phyloP scores from a whole-genome alignment of 192 early-diverging fungal genomes.

The Coemansia furcata region DNA sequence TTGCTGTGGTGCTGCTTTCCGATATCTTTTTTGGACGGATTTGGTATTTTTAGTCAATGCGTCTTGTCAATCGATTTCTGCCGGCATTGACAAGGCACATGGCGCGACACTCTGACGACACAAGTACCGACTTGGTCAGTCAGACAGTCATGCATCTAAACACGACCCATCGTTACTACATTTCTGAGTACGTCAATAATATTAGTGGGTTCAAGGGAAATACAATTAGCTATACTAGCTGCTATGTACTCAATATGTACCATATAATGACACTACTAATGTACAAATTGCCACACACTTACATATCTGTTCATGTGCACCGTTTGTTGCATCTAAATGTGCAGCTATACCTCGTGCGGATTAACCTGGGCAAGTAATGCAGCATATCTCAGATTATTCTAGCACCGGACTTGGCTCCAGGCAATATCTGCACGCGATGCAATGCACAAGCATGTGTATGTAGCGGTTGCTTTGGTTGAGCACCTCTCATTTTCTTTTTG shows the following conservation, averaged over 20 bases:
- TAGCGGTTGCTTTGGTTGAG: background rate
- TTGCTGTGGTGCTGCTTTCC: background rate
- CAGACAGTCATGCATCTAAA: background rate
- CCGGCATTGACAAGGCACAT: background rate
- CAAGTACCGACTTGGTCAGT: background rate
- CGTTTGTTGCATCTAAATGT: background rate
- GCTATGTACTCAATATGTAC: background rate
- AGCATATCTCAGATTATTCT: background rate
- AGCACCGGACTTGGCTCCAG: background rate
- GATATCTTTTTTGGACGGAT: background rate
- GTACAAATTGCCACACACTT: background rate
- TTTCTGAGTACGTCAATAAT: background rate
- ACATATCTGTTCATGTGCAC: background rate
- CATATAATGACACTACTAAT: background rate
- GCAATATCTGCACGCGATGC: background rate
- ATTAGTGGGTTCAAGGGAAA: background rate
- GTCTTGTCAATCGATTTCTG: background rate
- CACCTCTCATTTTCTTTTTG: background rate
- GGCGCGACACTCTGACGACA: background rate
- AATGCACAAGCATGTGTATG: background rate
- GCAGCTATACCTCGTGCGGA: background rate
- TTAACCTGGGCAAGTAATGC: background rate
- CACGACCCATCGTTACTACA: background rate
- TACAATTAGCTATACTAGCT: background rate
- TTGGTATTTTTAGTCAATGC: conserved; percentile 5